Base-by-base conservation (phyloP, 1,284 basidiomycete species). In the Leucoagaricus sp. region DNA sequence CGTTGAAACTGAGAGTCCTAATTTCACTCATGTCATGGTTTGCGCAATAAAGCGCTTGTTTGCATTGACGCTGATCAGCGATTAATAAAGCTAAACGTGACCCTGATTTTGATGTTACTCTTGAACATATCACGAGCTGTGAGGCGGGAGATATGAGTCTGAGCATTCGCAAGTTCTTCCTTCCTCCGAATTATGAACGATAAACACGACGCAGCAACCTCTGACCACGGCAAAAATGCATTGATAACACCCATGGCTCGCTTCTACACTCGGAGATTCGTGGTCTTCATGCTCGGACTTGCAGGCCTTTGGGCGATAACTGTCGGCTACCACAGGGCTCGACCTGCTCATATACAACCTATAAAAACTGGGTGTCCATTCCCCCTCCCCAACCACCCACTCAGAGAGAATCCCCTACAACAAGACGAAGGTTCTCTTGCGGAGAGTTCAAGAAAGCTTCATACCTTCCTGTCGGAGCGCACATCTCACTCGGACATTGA, bases 1-100 rank as follows among this genome's bases (percentile, higher is more conserved):
- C 75, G 58, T 77, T 77, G 57, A 72, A 79, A 41, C 69, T 79
- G 10, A 75, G 65, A 25, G 69, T 61, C 48, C 62, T 61, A 38
- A 36, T 47, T 40, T 65, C 60, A 41, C 58, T 52, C 67, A 68
- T 66, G 33, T 49, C 45, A 55, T 36, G 13, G 13, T 19, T 48
- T 45, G 25, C n/a, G 6, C 21, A n/a, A n/a, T n/a, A n/a, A n/a
- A n/a, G n/a, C n/a, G n/a, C n/a, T n/a, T n/a, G n/a, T n/a, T n/a
- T n/a, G n/a, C n/a, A n/a, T n/a, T n/a, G n/a, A n/a, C n/a, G 36
- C 15, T n/a, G 36, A 38, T 33, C 31, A 33, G 12, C 12, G n/a
- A 33, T 33, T 7, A 33, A 33, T 6, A 12, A 7, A 33, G 31
- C 7, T 7, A 33, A 6, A 33, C 7, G 12, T 33, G 31, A 33